phyloP scores from a whole-genome alignment of 257 asterid genomes.

The Striga asiatica region DNA sequence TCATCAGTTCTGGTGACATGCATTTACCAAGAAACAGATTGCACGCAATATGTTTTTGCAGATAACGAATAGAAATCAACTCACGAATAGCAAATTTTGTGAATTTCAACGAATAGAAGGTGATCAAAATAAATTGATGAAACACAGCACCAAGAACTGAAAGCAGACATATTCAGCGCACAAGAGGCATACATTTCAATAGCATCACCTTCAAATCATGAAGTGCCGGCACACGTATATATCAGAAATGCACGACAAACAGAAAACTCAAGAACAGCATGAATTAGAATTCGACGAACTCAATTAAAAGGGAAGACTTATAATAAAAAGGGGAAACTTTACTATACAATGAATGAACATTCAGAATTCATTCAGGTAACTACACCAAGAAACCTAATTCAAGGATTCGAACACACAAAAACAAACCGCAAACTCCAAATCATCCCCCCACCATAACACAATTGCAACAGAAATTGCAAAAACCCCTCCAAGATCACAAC shows the following conservation, averaged over 20 bases:
- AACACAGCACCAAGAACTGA: background rate
- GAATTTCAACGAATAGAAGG: too few species aligned
- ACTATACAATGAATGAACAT: too few species aligned
- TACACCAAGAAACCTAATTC: conserved; percentile 20
- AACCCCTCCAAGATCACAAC: conserved; percentile 34
- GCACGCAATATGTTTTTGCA: background rate
- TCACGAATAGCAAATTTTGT: too few species aligned
- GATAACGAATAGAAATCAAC: background rate
- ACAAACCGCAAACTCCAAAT: conserved; percentile 23
- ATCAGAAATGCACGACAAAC: too few species aligned
- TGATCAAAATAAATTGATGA: background rate
- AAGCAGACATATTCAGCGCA: background rate
- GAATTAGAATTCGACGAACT: background rate
- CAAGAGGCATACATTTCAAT: background rate
- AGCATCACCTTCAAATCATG: background rate
- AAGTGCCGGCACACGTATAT: too few species aligned
- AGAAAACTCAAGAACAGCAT: conserved; percentile 6
- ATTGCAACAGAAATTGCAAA: conserved; percentile 18
- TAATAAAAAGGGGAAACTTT: too few species aligned
- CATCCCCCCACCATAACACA: conserved; percentile 20
- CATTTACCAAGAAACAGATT: background rate
- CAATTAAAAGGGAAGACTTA: too few species aligned
- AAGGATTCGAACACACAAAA: conserved; percentile 17
- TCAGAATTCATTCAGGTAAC: too few species aligned
- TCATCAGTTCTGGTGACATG: conserved; percentile 11